Base-by-base conservation (phyloP, 2,329 filamentous ascomycete species). In the Endothia cerciana region DNA sequence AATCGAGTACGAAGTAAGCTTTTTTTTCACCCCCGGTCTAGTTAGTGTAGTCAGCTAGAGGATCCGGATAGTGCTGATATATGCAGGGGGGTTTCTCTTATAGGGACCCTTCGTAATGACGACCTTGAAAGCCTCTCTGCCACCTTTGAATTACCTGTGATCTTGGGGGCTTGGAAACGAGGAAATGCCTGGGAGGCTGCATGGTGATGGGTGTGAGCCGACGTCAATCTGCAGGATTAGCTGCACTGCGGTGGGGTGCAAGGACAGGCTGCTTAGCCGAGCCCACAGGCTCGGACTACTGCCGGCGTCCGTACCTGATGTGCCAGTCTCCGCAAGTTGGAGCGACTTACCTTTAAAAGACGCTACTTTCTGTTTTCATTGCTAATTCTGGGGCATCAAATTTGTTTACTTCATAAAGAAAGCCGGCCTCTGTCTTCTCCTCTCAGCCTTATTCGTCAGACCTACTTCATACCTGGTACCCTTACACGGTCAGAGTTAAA, bases 181-280 rank as follows among this genome's bases (percentile, higher is more conserved):
- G 13, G 6, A 49, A 7, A 30, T 15, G 28, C 30, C 19, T 19
- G 3, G 56, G 40, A 22, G 17, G 47, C 47, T 30, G 45, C 45
- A 49, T 19, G 57, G 5, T 28, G 28, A n/a, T n/a, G 17, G 58
- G n/a, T 60, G 25, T 45, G 40, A 60, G 30, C 17, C 58, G 58
- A 60, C 58, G 58, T 60, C 58, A 60, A 45, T 10, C 58, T 47
- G 58, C 58, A 60, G 40, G 17, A 13, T 28, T 60, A 60, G 58
- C 58, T 60, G 22, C n/a, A 10, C 22, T 59, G 56, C 22, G 15
- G 41, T 59, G 56, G 41, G 5, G 56, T 41, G 38, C 56, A 45
- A 41, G 56, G 38, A 41, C 28, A 56, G 38, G 11, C 11, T 30
- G 22, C 22, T 28, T 28, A 51, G 11, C 25, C 47, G 22, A 28